Evolutionary conservation across 768 basidiomycete genomes (phyloP).

Genomic region (Calocybe gangraenosa): DNA sequence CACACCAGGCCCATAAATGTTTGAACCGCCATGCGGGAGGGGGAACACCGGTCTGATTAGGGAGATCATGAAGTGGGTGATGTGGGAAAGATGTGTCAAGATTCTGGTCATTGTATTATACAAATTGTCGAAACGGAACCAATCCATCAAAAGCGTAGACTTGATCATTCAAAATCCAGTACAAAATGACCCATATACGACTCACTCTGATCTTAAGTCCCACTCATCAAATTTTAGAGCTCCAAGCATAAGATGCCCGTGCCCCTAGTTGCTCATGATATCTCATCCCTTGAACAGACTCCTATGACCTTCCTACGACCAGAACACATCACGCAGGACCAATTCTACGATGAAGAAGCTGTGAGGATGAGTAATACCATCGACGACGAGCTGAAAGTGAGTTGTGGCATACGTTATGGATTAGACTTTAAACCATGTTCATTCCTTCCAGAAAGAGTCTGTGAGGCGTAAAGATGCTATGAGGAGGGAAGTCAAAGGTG

Average conservation of each 20-base stretch:
- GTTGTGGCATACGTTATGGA: constrained; percentile 1
- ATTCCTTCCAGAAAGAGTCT: constrained; percentile 42
- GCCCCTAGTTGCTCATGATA: constrained; percentile 1
- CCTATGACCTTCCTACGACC: constrained; percentile 11
- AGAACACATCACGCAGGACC: constrained; percentile 9
- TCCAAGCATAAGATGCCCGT: constrained; percentile 9
- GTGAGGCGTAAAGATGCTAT: constrained; percentile 39
- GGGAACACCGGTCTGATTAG: too few species aligned
- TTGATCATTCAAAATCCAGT: not conserved
- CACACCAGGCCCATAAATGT: too few species aligned
- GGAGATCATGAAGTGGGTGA: too few species aligned
- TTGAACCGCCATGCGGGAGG: too few species aligned
- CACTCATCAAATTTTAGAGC: not conserved
- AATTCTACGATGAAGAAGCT: constrained; percentile 38
- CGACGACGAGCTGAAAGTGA: constrained; percentile 54
- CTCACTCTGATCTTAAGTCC: too few species aligned
- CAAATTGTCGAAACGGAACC: too few species aligned
- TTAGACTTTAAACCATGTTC: constrained; percentile 1
- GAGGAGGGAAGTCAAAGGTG: constrained; percentile 47
- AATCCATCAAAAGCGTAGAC: too few species aligned
- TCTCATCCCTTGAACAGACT: constrained; percentile 8
- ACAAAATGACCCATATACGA: constrained; percentile 6
- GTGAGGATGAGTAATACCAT: constrained; percentile 45
- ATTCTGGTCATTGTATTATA: too few species aligned
- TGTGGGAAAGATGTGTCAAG: too few species aligned